Conservation (phyloP, 2,329 filamentous ascomycete genomes). For the Dothidotthia symphoricarpi region DNA sequence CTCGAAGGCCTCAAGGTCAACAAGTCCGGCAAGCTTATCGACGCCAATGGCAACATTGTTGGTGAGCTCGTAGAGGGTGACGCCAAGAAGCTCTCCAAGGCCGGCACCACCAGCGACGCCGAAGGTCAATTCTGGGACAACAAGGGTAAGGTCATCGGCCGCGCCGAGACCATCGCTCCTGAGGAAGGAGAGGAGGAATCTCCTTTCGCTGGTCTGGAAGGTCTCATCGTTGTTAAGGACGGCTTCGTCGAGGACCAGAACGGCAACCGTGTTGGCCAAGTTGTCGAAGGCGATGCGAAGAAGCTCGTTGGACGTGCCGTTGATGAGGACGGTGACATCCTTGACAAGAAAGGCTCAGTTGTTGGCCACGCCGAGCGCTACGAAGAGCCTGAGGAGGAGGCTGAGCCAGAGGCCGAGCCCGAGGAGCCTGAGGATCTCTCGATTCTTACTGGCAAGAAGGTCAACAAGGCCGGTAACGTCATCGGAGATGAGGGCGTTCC, state of each 20-base stretch:
- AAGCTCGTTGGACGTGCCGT: slow-evolving; percentile 52
- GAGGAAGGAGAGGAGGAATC: slow-evolving; percentile 51
- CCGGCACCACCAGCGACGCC: slow-evolving; percentile 45
- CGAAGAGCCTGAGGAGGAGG: slow-evolving; percentile 65
- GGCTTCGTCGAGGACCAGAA: slow-evolving; percentile 53
- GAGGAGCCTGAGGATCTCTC: slow-evolving; percentile 47
- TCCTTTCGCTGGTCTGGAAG: slow-evolving; percentile 52
- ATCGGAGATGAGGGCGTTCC: slow-evolving; percentile 52
- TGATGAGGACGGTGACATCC: slow-evolving; percentile 54
- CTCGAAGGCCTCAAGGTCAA: slow-evolving; percentile 52
- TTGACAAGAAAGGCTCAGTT: slow-evolving; percentile 55
- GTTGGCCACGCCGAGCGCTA: slow-evolving; percentile 54
- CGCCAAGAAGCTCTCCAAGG: slow-evolving; percentile 54
- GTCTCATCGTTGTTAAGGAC: slow-evolving; percentile 51
- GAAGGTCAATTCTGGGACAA: slow-evolving; percentile 55
- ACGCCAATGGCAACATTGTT: slow-evolving; percentile 47
- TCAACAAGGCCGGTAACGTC: slow-evolving; percentile 53
- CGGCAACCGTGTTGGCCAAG: slow-evolving; percentile 50
- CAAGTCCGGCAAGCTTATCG: slow-evolving; percentile 53
- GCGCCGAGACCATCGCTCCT: slow-evolving; percentile 48
- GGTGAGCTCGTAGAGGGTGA: slow-evolving; percentile 53
- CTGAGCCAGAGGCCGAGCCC: slow-evolving; percentile 42
- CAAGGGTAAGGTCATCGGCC: slow-evolving; percentile 54
- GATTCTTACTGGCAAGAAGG: slow-evolving; percentile 46
- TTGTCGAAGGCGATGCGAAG: slow-evolving; percentile 52